Conservation (phyloP, 1,139 yeast species). For the Sugiyamaella xylanicola region DNA sequence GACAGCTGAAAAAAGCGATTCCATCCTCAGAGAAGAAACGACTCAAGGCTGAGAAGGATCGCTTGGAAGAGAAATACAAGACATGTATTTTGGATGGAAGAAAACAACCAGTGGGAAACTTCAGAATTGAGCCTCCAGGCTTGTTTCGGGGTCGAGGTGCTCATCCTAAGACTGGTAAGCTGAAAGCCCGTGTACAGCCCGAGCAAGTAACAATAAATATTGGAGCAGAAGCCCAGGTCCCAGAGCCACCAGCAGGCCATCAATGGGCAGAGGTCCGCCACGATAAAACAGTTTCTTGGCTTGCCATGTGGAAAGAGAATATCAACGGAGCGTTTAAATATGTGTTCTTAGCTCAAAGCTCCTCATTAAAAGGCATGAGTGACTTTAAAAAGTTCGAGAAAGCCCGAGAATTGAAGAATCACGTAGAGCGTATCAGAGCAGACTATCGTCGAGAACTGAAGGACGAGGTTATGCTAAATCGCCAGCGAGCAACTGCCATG, state of each 20-base stretch:
- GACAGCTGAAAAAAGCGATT: slow-evolving; percentile 71
- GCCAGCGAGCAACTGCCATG: slow-evolving; percentile 94
- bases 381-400: slow-evolving; percentile 92
- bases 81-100: slow-evolving; percentile 83
- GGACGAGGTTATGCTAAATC: slow-evolving; percentile 75
- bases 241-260: slow-evolving; percentile 86
- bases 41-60: slow-evolving; percentile 70
- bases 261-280: slow-evolving; percentile 87
- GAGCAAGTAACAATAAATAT: slow-evolving; percentile 87
- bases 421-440: slow-evolving; percentile 69
- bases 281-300: slow-evolving; percentile 92
- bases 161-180: slow-evolving; percentile 92
- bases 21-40: slow-evolving; percentile 72
- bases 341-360: slow-evolving; percentile 88
- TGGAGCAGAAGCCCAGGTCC: slow-evolving; percentile 70
- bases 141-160: slow-evolving; percentile 95
- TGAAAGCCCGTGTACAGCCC: slow-evolving; percentile 70
- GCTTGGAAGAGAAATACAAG: slow-evolving; percentile 76
- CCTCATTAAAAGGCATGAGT: slow-evolving; percentile 87
- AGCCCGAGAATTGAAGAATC: slow-evolving; percentile 77
- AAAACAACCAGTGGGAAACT: slow-evolving; percentile 90
- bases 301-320: slow-evolving; percentile 97
- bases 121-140: slow-evolving; percentile 95
- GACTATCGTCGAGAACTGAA: slow-evolving; percentile 75
- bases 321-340: slow-evolving; percentile 82